Evolutionary conservation across 208 protist genomes (phyloP).

Genomic region (Trypanosoma conorhini): DNA sequence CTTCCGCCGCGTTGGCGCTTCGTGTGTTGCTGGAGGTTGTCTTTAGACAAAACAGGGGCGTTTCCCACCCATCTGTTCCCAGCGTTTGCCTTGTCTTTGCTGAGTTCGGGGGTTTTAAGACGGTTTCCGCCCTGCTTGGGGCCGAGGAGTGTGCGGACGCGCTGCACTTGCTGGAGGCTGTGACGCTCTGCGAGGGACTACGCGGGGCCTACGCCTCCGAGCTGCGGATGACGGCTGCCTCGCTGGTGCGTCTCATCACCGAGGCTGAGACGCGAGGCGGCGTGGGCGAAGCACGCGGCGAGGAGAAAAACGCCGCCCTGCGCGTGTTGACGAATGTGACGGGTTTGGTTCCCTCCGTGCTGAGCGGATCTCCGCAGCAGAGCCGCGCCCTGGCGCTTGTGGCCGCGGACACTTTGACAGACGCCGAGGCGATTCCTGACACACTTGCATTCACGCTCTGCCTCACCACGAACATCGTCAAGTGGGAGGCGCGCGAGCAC

Average conservation of each 20-base stretch:
- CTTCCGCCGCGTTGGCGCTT: slow-evolving; percentile 27
- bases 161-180: slow-evolving; percentile 28
- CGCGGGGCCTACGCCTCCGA: not conserved
- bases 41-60: slow-evolving; percentile 36
- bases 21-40: slow-evolving; percentile 34
- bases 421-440: slow-evolving; percentile 28
- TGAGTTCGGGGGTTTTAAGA: slow-evolving; percentile 33
- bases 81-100: slow-evolving; percentile 41
- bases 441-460: slow-evolving; percentile 59
- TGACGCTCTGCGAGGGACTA: slow-evolving; percentile 26
- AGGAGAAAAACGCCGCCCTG: slow-evolving; percentile 32
- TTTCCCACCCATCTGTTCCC: not conserved
- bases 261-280: not conserved
- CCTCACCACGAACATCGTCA: slow-evolving; percentile 74
- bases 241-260: slow-evolving; percentile 16
- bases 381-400: slow-evolving; percentile 11
- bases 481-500: slow-evolving; percentile 40
- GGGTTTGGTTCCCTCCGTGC: slow-evolving; percentile 31
- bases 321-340: slow-evolving; percentile 76
- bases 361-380: not conserved
- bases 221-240: slow-evolving; percentile 9
- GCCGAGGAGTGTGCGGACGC: slow-evolving; percentile 21
- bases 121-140: slow-evolving; percentile 23
- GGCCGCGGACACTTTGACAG: slow-evolving; percentile 6
- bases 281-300: not conserved